Conservation (phyloP, 1,284 basidiomycete genomes). For the Flammula alnicola region DNA sequence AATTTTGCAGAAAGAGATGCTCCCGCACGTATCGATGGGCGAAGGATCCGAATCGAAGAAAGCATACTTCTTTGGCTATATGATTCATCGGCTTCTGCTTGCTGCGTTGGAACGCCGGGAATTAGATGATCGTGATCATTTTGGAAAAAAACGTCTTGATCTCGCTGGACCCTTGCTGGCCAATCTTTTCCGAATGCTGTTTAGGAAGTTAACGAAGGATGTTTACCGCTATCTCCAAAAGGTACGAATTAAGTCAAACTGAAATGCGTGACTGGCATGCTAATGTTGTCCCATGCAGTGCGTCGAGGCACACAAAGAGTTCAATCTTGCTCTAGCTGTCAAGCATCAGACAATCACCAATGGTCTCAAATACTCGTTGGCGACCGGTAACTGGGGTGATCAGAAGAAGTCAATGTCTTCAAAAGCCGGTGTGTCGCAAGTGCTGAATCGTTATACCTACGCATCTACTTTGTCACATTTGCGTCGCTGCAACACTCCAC, state of each 20-base stretch:
- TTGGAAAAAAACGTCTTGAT: conserved; percentile 98
- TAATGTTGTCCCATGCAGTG: conserved; percentile 60
- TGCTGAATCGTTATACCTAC: conserved; percentile 98
- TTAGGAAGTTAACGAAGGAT: conserved; percentile 95
- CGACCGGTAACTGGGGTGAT: conserved; percentile 99
- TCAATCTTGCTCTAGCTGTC: conserved; percentile 91
- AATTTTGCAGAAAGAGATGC: conserved; percentile 98
- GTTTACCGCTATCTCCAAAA: conserved; percentile 98
- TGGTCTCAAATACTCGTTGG: conserved; percentile 96
- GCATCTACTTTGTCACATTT: conserved; percentile 98
- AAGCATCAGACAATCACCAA: conserved; percentile 98
- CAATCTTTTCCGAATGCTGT: conserved; percentile 96
- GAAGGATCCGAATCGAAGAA: conserved; percentile 98
- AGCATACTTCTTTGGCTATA: conserved; percentile 99
- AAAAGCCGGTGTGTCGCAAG: conserved; percentile 98
- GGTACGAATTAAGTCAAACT: conserved; percentile 49
- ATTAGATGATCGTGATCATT: conserved; percentile 98
- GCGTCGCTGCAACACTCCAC: conserved; percentile 97
- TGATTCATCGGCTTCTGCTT: conserved; percentile 95
- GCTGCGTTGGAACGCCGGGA: conserved; percentile 95
- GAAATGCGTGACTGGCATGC: background rate
- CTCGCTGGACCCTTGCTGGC: conserved; percentile 94
- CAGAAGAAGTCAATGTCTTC: conserved; percentile 98
- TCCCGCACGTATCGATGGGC: conserved; percentile 96
- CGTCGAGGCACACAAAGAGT: conserved; percentile 96